Evolutionary conservation across 202 grass and related monocot genomes (phyloP).

Genomic region (Tripidium arundinaceum): DNA sequence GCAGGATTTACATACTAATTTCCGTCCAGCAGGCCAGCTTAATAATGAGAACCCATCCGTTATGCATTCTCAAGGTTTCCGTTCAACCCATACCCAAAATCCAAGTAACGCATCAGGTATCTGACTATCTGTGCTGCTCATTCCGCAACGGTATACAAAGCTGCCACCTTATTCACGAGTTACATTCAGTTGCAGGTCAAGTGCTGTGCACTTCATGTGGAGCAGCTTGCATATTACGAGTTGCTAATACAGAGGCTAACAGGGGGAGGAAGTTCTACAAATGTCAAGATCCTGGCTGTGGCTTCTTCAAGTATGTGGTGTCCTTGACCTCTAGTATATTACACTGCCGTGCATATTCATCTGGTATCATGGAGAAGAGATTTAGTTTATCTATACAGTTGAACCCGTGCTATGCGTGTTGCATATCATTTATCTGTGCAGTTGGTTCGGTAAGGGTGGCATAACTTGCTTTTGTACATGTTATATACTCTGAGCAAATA

Average conservation of each 20-base stretch:
- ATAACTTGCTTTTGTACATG: neutral
- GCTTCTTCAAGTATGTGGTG: constrained; percentile 66
- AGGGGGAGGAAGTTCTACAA: constrained; percentile 90
- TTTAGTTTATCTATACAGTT: neutral
- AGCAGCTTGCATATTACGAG: constrained; percentile 50
- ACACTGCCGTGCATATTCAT: neutral
- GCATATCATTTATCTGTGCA: neutral
- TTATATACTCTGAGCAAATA: neutral
- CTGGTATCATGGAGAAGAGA: neutral
- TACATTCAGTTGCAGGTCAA: constrained; percentile 50
- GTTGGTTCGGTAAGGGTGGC: neutral
- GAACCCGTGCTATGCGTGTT: neutral
- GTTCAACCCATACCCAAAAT: constrained; percentile 36
- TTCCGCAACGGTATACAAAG: neutral
- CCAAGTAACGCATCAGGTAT: constrained; percentile 48
- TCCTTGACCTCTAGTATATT: neutral
- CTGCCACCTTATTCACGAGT: neutral
- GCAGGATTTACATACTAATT: constrained; percentile 47
- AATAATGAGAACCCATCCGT: constrained; percentile 43
- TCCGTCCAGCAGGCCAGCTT: constrained; percentile 55
- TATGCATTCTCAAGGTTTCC: constrained; percentile 43
- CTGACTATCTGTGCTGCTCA: neutral
- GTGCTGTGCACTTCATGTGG: constrained; percentile 68
- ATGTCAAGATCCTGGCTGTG: constrained; percentile 61
- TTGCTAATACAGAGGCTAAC: constrained; percentile 82